phyloP scores from a whole-genome alignment of 306 rosid species.

The Vicia faba region DNA sequence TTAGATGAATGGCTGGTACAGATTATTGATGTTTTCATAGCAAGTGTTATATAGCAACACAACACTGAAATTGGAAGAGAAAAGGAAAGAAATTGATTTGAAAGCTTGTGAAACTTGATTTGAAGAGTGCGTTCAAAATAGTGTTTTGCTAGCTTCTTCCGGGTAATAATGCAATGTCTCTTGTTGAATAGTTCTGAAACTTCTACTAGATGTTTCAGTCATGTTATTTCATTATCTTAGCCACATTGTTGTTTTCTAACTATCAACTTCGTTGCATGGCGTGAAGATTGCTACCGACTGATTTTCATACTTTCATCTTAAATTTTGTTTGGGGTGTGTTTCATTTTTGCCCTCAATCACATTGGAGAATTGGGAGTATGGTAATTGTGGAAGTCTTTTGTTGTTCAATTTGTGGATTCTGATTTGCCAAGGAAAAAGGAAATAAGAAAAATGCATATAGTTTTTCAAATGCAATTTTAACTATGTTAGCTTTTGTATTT shows the following conservation, averaged over 20 bases:
- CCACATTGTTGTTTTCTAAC: not conserved
- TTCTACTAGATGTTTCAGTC: not conserved
- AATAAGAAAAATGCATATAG: not conserved
- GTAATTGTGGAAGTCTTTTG: not conserved
- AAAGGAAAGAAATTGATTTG: not conserved
- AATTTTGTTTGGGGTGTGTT: constrained; percentile 1
- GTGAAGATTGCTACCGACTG: not conserved
- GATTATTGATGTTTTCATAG: not conserved
- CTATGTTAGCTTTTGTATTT: not conserved
- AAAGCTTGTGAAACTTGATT: no score
- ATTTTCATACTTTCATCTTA: not conserved
- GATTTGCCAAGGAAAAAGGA: not conserved
- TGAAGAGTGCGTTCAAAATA: no score
- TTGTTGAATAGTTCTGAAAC: constrained; percentile 1
- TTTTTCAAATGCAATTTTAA: not conserved
- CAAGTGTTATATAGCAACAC: not conserved
- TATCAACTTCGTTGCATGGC: constrained; percentile 4
- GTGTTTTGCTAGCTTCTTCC: no score
- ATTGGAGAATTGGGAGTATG: constrained; percentile 1
- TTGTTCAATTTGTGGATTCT: constrained; percentile 10
- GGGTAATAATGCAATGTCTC: not conserved
- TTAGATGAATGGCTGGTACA: not conserved
- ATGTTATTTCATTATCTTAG: not conserved
- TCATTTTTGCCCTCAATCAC: not conserved
- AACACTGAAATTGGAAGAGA: constrained; percentile 1